Base-by-base conservation (phyloP, 2,329 filamentous ascomycete species). In the Bipolaris zeicola region DNA sequence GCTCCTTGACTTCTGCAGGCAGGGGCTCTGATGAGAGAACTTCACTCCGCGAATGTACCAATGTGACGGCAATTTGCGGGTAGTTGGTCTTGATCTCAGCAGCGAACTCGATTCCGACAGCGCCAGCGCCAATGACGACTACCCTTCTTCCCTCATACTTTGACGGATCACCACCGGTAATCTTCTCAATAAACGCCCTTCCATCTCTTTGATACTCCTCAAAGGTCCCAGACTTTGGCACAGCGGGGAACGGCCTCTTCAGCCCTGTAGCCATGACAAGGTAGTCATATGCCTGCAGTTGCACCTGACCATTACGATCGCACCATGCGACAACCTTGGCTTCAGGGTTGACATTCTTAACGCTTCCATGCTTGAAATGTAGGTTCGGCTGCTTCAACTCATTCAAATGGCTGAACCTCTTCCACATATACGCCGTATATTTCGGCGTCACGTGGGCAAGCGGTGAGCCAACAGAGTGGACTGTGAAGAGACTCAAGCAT, bases 71-170 rank as follows among this genome's bases (percentile, higher is more conserved):
- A 51, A 86, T 78, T 10, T 83, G 67, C 0, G 91, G 89, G 58
- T 88, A 82, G 22, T 87, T 78, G 43, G 84, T 73, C 75, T 92
- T 93, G 51, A 93, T 79, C 77, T 95, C 90, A 1, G 89, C 86
- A 0, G 91, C 89, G 82, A 94, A 92, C 72, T 94, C 90, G 52
- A 93, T 87, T 7, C 91, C 91, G 1, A 93, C 90, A 6, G 90
- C 91, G 47, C 89, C 86, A 61, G 90, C 90, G 16, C 90, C 90
- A n/a, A 94, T 86, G 20, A 94, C 81, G 0, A 90, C 83, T 1
- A 92, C 84, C 0, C 84, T 86, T 37, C 73, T 59, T 6, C 69
- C 69, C 22, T 68, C 61, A 22, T 68, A 65, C 36, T 64, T 65
- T 5, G 62, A 51, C n/a, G 60, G 47, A 14, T 72, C 68, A 3